phyloP scores from a whole-genome alignment of 2,329 filamentous ascomycete genomes.

The Phyllosticta paracitricarpa region DNA sequence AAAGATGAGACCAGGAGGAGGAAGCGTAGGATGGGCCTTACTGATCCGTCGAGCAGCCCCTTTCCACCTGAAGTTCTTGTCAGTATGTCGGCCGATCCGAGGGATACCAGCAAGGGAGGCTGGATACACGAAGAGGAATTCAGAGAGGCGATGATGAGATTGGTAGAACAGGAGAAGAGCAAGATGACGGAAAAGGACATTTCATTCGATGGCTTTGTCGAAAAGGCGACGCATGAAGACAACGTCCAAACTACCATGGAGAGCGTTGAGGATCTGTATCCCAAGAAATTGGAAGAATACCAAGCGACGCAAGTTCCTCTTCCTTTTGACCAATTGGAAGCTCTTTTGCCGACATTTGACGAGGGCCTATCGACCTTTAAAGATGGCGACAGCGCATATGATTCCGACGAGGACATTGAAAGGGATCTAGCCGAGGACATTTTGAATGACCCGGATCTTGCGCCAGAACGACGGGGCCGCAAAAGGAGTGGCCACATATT shows the following conservation, averaged over 20 bases:
- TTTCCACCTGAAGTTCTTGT: conserved; percentile 74
- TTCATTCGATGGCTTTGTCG: conserved; percentile 58
- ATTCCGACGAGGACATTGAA: conserved; percentile 31
- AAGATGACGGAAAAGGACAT: conserved; percentile 32
- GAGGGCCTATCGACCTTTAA: conserved; percentile 48
- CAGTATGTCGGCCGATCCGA: conserved; percentile 77
- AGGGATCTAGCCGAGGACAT: too few relatives aligned
- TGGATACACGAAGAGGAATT: conserved; percentile 94
- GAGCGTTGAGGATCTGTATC: conserved; percentile 80
- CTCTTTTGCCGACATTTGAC: conserved; percentile 30
- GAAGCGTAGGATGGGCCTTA: conserved; percentile 58
- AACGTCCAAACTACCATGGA: conserved; percentile 67
- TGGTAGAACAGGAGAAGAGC: conserved; percentile 55
- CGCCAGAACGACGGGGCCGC: too few relatives aligned
- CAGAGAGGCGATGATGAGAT: conserved; percentile 50
- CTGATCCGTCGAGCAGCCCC: conserved; percentile 57
- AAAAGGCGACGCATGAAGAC: conserved; percentile 42
- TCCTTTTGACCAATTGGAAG: background rate
- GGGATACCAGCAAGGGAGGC: conserved; percentile 60
- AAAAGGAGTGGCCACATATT: background rate
- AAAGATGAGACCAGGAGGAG: conserved; percentile 75
- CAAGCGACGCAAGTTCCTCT: conserved; percentile 6
- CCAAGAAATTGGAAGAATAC: conserved; percentile 44
- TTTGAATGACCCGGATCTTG: too few relatives aligned
- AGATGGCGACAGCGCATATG: conserved; percentile 29